These are phyloP conservation scores for Leccinum broughii DNA, from an alignment of 768 basidiomycete species.

Conservation along the genomic window DNA sequence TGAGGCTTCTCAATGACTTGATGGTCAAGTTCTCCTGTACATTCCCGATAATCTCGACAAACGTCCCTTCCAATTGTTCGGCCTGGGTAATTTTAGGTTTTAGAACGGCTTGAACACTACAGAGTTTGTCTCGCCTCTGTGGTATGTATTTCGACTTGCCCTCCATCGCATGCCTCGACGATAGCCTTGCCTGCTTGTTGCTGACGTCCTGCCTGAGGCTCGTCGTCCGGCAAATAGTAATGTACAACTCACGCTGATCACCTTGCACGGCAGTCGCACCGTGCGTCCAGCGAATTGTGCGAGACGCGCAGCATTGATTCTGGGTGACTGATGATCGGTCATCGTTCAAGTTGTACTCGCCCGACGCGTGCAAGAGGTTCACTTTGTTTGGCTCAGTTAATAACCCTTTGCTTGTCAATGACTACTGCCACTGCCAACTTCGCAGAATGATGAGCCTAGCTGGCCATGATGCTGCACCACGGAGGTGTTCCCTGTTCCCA, in stretches of 20 bases:
- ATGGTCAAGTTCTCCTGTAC: slow-evolving; percentile 57
- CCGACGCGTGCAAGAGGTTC: slow-evolving; percentile 9
- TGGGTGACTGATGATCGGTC: slow-evolving; percentile 39
- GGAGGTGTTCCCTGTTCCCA: too few species aligned
- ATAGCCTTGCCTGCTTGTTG: slow-evolving; percentile 46
- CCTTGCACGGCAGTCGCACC: slow-evolving; percentile 63
- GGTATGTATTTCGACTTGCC: slow-evolving; percentile 53
- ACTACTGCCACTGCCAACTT: too few species aligned
- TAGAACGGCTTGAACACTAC: slow-evolving; percentile 1
- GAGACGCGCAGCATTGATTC: slow-evolving; percentile 65
- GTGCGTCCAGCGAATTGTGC: slow-evolving; percentile 50
- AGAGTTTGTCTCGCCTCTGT: slow-evolving; percentile 35
- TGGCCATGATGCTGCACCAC: too few species aligned
- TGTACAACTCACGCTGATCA: slow-evolving; percentile 46
- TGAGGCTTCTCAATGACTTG: slow-evolving; percentile 51
- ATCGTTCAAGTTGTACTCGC: slow-evolving; percentile 8
- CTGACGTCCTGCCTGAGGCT: slow-evolving; percentile 20
- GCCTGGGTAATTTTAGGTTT: slow-evolving; percentile 31
- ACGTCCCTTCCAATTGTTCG: slow-evolving; percentile 50
- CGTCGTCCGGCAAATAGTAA: not conserved
- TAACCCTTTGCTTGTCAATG: too few species aligned
- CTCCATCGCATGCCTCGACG: slow-evolving; percentile 69
- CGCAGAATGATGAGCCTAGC: too few species aligned
- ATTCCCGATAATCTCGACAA: slow-evolving; percentile 66
- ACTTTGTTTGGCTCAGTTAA: slow-evolving; percentile 5